phyloP scores from a whole-genome alignment of 108 stramenopile genomes.

The Cyclostephanos tholiformis region DNA sequence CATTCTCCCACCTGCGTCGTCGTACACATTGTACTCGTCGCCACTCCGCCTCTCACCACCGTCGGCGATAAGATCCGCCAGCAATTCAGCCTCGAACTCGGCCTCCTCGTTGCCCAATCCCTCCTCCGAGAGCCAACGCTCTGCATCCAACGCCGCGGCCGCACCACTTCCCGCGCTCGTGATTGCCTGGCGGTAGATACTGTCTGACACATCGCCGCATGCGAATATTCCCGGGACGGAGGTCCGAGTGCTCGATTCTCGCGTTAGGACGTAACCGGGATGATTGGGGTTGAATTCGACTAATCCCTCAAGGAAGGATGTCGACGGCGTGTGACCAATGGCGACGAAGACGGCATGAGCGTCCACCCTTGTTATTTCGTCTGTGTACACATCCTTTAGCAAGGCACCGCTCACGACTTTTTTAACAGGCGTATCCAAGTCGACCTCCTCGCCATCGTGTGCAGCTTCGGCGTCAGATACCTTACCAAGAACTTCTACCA shows the following conservation, averaged over 20 bases:
- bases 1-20: conserved; percentile 77
- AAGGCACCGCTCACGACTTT: conserved; percentile 78
- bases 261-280: conserved; percentile 78
- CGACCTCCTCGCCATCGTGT: conserved; percentile 57
- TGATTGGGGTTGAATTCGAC: conserved; percentile 86
- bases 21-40: conserved; percentile 80
- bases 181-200: conserved; percentile 93
- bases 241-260: conserved; percentile 69
- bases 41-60: conserved; percentile 20
- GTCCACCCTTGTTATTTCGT: conserved; percentile 54
- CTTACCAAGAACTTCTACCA: conserved; percentile 74
- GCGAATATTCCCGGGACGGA: conserved; percentile 94
- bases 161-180: conserved; percentile 95
- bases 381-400: conserved; percentile 65
- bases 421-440: conserved; percentile 57
- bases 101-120: conserved; percentile 87
- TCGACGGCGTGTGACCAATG: conserved; percentile 94
- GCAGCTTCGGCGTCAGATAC: conserved; percentile 31
- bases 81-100: conserved; percentile 82
- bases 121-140: conserved; percentile 91
- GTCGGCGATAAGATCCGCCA: conserved; percentile 78
- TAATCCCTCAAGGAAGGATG: conserved; percentile 77
- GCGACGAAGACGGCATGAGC: conserved; percentile 93
- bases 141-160: conserved; percentile 94
- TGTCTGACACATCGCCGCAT: conserved; percentile 94